Base-by-base conservation (phyloP, 2,329 filamentous ascomycete genomes). In the Karstenula rhodostoma region DNA sequence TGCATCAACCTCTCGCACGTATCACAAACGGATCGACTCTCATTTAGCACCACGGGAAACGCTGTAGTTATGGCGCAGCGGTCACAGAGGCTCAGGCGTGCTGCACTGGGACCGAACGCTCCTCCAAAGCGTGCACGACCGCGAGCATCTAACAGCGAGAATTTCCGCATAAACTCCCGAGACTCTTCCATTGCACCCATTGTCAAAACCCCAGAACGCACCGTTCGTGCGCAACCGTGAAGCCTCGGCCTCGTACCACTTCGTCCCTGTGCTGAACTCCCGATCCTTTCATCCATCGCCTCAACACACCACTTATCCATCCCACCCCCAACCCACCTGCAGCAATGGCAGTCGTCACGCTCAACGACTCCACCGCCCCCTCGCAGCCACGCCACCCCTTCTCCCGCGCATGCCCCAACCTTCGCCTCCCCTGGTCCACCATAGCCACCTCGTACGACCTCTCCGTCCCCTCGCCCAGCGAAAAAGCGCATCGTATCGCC, bases 341-440 rank as follows among this genome's bases (percentile, higher is more conserved):
- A 8, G 60, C n/a, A 48, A 67, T 67, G 62, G 50, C 58, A 12
- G 35, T 67, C 49, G 58, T 62, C 43, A 65, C 64, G 6, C 58
- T 67, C n/a, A 42, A 44, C 32, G 58, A 65, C 58, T 63, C 61
- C 49, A 27, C 23, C 19, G 32, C 42, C 32, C 3, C 19, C 40
- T 17, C 42, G 51, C n/a, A 19, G 33, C 46, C 50, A 42, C 13
- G 10, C 32, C 22, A 17, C 10, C 58, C 23, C 25, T 27, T 25
- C 42, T 35, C 58, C 50, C 59, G 62, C 47, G 48, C 57, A 57
- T 66, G 65, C 40, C 61, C 63, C 47, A 58, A 60, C 57, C 40
- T 62, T 27, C 58, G 56, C 48, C 59, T 56, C 53, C 61, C 53
- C 56, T 65, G 54, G 51, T 56, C 62, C 19, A 40, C 51, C 22